phyloP scores from a whole-genome alignment of 257 asterid genomes.

The Solanum pinnatisectum region DNA sequence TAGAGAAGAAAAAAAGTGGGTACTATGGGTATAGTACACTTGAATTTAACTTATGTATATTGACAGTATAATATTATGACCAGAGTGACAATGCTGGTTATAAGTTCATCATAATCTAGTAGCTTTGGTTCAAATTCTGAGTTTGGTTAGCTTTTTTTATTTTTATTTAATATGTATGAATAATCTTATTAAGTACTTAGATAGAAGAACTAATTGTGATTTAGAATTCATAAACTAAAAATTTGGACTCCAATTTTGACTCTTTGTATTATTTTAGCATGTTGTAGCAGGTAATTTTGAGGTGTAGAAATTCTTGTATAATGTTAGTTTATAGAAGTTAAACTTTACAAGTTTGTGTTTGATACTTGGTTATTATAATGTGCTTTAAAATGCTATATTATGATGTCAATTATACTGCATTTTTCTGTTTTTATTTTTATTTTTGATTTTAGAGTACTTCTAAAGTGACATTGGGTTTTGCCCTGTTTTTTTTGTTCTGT shows the following conservation, averaged over 20 bases:
- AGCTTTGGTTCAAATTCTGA: neutral
- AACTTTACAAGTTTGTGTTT: neutral
- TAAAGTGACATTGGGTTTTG: neutral
- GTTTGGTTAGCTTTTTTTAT: neutral
- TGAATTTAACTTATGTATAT: neutral
- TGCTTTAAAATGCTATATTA: neutral
- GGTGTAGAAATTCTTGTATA: neutral
- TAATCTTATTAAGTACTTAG: neutral
- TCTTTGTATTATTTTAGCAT: neutral
- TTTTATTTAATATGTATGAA: neutral
- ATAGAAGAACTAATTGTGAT: neutral
- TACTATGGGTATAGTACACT: too few relatives aligned
- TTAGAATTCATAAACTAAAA: too few relatives aligned
- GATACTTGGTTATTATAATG: neutral
- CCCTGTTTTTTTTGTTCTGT: neutral
- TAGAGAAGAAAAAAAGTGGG: too few relatives aligned
- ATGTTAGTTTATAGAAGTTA: neutral
- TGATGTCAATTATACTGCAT: neutral
- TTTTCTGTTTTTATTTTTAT: neutral
- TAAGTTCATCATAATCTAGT: too few relatives aligned
- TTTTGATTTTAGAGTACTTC: neutral
- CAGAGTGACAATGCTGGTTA: neutral
- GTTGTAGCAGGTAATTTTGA: neutral
- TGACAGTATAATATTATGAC: neutral
- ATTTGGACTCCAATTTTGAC: fast-evolving